Base-by-base conservation (phyloP, 2,329 filamentous ascomycete genomes). In the Geosmithia putterillii region DNA sequence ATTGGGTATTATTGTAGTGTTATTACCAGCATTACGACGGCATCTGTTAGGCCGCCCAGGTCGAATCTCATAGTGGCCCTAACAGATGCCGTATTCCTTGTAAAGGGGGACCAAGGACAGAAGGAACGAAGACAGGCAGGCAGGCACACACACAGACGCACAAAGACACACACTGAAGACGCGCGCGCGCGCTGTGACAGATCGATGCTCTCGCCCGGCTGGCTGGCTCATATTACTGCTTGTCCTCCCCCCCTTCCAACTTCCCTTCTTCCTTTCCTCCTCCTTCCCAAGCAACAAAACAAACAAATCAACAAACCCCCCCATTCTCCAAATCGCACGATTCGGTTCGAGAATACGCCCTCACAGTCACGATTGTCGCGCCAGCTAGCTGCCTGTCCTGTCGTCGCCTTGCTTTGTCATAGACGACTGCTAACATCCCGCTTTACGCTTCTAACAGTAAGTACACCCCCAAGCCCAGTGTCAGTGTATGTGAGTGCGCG, bases 331-430 rank as follows among this genome's bases (percentile, higher is more conserved):
- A 69, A 66, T 66, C 67, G 61, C 61, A 67, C 61, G 59, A 63
- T 65, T 68, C 62, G 57, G 57, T 67, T 62, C 61, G 64, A 73
- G 72, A 73, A 67, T 73, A 67, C 67, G 63, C 65, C 68, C 73
- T 77, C 73, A 73, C 74, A 73, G 74, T 71, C 67, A 64, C 61
- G 72, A 71, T 70, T 62, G 64, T 76, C 71, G 67, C 71, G 64
- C 61, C 72, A 74, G 71, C 69, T 45, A 12, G n/a, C 42, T 48
- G 46, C 43, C 44, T 21, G 21, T 28, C 18, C 20, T 39, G 66
- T 65, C 63, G 61, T 56, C 54, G 18, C 35, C 23, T 15, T 42
- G 28, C 19, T 42, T 18, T 42, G 41, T 41, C 32, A 37, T 18
- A 25, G 7, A 35, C 41, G 34, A 18, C 21, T 23, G 45, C 45